These are phyloP conservation scores for Acanthamoeba lenticulata DNA, from an alignment of 208 protist genomes.

Conservation along the genomic window DNA sequence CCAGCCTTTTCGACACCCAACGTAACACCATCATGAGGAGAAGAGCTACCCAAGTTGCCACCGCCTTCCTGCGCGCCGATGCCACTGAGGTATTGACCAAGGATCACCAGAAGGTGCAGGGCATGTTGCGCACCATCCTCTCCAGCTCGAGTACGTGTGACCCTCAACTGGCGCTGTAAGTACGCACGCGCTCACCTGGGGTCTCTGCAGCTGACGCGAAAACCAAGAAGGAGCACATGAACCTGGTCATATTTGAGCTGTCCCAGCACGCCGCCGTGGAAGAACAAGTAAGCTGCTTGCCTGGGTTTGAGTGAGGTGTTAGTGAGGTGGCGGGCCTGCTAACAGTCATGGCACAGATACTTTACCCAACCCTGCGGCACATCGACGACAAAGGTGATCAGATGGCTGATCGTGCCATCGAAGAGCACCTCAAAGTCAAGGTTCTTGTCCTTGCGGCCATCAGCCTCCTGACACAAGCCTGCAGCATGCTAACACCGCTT, in stretches of 20 bases:
- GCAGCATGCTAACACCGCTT: no score
- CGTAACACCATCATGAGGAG: background rate
- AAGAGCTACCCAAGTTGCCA: background rate
- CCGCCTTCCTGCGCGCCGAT: background rate
- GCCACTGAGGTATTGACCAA: background rate
- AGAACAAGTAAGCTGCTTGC: background rate
- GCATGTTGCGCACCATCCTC: background rate
- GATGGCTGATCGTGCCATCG: constrained; percentile 10
- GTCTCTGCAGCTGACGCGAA: background rate
- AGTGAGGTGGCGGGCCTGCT: no score
- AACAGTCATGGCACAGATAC: background rate
- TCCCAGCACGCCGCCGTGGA: constrained; percentile 12
- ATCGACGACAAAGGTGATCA: background rate
- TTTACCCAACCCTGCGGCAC: constrained; percentile 26
- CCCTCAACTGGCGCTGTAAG: no score
- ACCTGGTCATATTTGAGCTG: background rate
- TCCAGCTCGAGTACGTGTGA: background rate
- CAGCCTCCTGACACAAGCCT: no score
- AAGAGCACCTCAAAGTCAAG: constrained; percentile 51
- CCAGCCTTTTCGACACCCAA: no score
- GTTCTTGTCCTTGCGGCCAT: no score
- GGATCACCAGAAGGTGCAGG: constrained; percentile 1
- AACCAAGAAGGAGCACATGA: background rate
- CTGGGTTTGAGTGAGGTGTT: background rate
- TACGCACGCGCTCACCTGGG: no score